Conservation (phyloP, 352 stramenopile species). For the Phytopythium helicoides region DNA sequence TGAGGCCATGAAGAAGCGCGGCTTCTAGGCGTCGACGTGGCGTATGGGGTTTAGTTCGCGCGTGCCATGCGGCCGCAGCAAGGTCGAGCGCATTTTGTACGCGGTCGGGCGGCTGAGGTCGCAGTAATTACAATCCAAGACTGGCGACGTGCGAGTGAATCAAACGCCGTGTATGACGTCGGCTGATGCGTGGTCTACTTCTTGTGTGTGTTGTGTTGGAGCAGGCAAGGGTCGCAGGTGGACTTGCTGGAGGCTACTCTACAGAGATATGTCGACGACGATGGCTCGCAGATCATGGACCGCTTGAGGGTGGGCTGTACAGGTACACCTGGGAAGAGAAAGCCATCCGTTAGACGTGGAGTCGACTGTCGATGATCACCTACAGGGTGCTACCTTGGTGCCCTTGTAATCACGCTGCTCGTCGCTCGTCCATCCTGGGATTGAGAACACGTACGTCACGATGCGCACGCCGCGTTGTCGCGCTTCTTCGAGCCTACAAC, state of each 20-base stretch:
- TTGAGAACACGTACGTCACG: conserved; percentile 81
- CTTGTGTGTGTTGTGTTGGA: background rate
- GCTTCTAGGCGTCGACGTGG: conserved; percentile 49
- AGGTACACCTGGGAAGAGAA: conserved; percentile 46
- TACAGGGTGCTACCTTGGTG: conserved; percentile 87
- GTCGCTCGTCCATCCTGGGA: conserved; percentile 62
- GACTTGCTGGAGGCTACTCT: background rate
- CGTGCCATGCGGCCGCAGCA: background rate
- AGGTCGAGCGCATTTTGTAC: background rate
- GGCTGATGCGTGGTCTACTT: background rate
- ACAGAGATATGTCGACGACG: no score
- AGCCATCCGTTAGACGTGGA: no score
- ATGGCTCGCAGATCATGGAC: no score
- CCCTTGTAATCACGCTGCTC: conserved; percentile 75
- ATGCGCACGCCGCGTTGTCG: conserved; percentile 56
- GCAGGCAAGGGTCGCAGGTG: no score
- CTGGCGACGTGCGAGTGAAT: no score
- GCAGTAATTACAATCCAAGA: no score
- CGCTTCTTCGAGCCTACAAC: conserved; percentile 64
- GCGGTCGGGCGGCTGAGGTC: no score
- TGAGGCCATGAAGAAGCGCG: conserved; percentile 73
- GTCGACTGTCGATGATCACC: no score
- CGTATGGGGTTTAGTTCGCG: background rate
- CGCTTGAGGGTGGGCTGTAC: conserved; percentile 27
- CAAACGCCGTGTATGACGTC: no score